Conservation (phyloP, 495 filamentous ascomycete species). For the Tuber indicum region DNA sequence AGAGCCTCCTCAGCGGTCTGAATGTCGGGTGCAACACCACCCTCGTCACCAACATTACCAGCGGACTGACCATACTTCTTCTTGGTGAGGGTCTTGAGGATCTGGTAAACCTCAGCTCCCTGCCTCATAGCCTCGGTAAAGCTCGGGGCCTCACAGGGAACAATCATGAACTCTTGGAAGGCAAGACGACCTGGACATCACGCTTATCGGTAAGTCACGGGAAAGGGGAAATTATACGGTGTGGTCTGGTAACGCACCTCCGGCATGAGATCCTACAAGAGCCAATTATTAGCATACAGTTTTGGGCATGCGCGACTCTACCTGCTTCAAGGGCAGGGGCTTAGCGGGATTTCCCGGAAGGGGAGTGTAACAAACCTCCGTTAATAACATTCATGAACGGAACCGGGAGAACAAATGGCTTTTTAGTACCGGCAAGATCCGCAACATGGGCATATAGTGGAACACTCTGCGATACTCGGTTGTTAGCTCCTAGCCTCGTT, state of each 20-base stretch:
- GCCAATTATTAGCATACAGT: background rate
- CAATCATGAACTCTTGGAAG: constrained; percentile 99
- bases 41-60: constrained; percentile 98
- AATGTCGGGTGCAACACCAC: constrained; percentile 98
- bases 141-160: constrained; percentile 70
- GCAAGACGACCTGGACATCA: constrained; percentile 62
- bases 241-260: constrained; percentile 47
- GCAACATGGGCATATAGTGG: constrained; percentile 98
- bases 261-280: constrained; percentile 71
- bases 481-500: constrained; percentile 21
- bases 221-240: background rate
- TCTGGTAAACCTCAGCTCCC: constrained; percentile 95
- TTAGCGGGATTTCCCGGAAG: constrained; percentile 13
- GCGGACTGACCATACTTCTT: constrained; percentile 99
- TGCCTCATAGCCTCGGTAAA: constrained; percentile 95
- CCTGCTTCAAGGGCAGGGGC: background rate
- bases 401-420: constrained; percentile 98
- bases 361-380: constrained; percentile 55
- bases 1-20: constrained; percentile 94
- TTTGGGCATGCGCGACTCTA: constrained; percentile 21
- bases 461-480: constrained; percentile 53
- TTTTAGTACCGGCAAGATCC: constrained; percentile 97
- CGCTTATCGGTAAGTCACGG: constrained; percentile 21
- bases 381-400: constrained; percentile 99
- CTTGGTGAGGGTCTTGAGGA: constrained; percentile 95